These are phyloP conservation scores for Maudiozyma bulderi DNA, from an alignment of 805 yeast species.

Conservation along the genomic window DNA sequence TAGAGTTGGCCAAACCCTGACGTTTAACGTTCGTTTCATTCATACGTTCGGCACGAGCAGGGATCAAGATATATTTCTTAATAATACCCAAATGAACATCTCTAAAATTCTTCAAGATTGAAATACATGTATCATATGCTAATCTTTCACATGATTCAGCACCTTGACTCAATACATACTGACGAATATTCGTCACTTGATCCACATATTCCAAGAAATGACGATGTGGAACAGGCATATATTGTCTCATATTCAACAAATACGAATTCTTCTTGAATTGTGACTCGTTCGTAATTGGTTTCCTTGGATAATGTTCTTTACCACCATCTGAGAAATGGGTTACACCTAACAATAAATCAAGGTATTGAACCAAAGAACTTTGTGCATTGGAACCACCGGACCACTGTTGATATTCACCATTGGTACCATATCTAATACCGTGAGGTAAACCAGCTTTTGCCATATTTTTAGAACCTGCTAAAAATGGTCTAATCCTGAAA, in stretches of 20 bases:
- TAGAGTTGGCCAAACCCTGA: neutral
- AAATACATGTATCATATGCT: constrained; percentile 81
- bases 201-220: constrained; percentile 59
- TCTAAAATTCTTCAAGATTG: constrained; percentile 79
- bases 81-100: constrained; percentile 92
- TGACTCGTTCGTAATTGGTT: neutral
- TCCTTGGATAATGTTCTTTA: neutral
- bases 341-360: constrained; percentile 68
- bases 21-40: neutral
- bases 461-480: constrained; percentile 96
- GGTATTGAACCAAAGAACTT: constrained; percentile 76
- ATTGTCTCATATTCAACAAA: constrained; percentile 72
- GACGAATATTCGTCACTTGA: constrained; percentile 48
- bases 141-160: constrained; percentile 47
- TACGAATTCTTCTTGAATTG: constrained; percentile 46
- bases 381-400: constrained; percentile 96
- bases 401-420: constrained; percentile 42
- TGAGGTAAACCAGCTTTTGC: constrained; percentile 68
- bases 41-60: constrained; percentile 37
- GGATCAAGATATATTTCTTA: constrained; percentile 74
- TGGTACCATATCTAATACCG: constrained; percentile 73
- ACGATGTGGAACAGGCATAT: constrained; percentile 85
- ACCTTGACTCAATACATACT: constrained; percentile 44
- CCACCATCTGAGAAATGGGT: constrained; percentile 37
- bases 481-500: constrained; percentile 73